Evolutionary conservation across 495 filamentous ascomycete genomes (phyloP), one percentile per base, ranked within the genome.

Genomic region (Hamigera avellanea): DNA sequence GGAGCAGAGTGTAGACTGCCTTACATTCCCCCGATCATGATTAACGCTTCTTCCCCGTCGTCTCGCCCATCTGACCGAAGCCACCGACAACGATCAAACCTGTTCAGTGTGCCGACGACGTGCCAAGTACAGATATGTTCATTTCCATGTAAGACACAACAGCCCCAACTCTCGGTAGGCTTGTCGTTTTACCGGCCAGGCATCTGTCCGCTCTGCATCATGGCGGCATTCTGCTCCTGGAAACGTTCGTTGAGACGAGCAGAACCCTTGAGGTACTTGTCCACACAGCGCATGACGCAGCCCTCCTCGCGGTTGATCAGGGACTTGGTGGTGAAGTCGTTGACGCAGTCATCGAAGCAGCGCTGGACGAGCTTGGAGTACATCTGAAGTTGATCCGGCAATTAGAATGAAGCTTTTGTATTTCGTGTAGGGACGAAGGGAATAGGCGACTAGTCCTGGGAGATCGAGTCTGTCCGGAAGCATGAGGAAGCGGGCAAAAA

Each of bases 271-370:
- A 95, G 74, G 57, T 83, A 82, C 72, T 98, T 98, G 62, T 89
- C 81, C 15, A 95, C 86, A 59, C 93, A 99, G 44, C 86, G 80
- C 67, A 82, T 77, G 41, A 95, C 75, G 62, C 93, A 96, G 48
- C 80, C 74, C 53, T 87, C 81, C 62, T 99, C 91, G 46, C 83
- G 79, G 42, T 74, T 66, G 37, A 79, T 76, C 21, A 99, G 75
- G 6, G 85, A 84, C 67, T 95, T 95, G 69, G 84, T 91, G 53
- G 86, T 93, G 75, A 99, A 99, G 69, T 95, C 89, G 59, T 86
- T 89, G 61, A 96, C 76, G 66, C 91, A 99, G 65, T 91, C 79
- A 54, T 86, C 80, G 71, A 98, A 98, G 73, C 91, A 98, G 56
- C 81, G 70, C 55, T 93, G 83, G 41, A 96, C 87, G 41, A 99